Evolutionary conservation across 2,329 filamentous ascomycete genomes (phyloP).

Genomic region (Thielaviopsis punctulata): DNA sequence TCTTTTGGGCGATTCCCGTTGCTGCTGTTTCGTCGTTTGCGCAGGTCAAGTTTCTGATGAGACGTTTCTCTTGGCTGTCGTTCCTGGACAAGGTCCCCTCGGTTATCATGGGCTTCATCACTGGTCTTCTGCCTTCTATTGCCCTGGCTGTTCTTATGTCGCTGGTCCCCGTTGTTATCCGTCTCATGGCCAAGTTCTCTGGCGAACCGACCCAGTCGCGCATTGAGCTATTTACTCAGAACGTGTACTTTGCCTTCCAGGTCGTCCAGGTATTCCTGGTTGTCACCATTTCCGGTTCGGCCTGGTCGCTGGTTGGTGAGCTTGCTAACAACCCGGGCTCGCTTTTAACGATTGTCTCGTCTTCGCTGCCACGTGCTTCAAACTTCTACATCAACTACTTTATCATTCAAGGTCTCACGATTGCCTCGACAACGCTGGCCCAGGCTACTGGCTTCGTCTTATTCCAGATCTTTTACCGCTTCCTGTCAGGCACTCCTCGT

Average conservation of each 20-base stretch:
- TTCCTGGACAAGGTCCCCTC: conserved; percentile 57
- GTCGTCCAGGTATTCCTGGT: conserved; percentile 86
- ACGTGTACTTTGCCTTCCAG: conserved; percentile 80
- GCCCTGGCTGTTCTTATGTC: conserved; percentile 72
- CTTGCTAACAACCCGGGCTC: conserved; percentile 45
- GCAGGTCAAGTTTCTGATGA: conserved; percentile 56
- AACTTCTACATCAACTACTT: conserved; percentile 93
- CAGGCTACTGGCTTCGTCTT: conserved; percentile 50
- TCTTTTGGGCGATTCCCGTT: conserved; percentile 71
- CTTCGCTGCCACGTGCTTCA: conserved; percentile 62
- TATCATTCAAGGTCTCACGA: conserved; percentile 64
- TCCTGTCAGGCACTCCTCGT: conserved; percentile 60
- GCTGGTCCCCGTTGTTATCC: conserved; percentile 64
- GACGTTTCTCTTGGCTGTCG: conserved; percentile 48
- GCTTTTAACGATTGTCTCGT: conserved; percentile 48
- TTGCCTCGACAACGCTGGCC: conserved; percentile 55
- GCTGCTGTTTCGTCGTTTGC: conserved; percentile 72
- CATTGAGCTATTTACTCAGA: conserved; percentile 78
- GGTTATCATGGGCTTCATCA: conserved; percentile 63
- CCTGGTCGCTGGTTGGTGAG: conserved; percentile 47
- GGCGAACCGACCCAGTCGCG: conserved; percentile 66
- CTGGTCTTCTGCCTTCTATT: conserved; percentile 67
- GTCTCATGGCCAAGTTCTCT: conserved; percentile 51
- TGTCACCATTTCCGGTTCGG: conserved; percentile 65
- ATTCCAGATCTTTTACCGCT: conserved; percentile 48